A percentile compares a stretch with the other conserved stretches of the same genome.
Conservation (phyloP, 495 filamentous ascomycete species). For the Mycothermus thermophilus region DNA sequence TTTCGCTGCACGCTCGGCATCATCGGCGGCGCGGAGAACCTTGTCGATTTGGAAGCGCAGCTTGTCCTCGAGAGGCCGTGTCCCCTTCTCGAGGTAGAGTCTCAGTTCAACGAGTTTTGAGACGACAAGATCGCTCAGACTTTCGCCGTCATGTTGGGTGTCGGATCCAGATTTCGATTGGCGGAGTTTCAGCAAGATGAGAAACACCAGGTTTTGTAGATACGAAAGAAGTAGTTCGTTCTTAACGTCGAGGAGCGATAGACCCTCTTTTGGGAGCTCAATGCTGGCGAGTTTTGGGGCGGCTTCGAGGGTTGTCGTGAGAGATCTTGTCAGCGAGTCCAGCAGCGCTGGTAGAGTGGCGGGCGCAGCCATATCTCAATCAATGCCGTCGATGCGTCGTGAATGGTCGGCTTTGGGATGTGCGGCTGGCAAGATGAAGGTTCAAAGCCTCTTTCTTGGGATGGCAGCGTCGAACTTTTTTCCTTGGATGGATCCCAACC, state of each 20-base stretch:
- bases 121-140: constrained; percentile 42
- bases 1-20: constrained; percentile 38
- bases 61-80: constrained; percentile 73
- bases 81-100: constrained; percentile 80
- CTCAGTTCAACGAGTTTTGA: constrained; percentile 75
- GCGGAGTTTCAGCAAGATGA: constrained; percentile 71
- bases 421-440: too few relatives aligned
- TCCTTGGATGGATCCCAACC: not conserved
- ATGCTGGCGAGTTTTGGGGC: constrained; percentile 44
- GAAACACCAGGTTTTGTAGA: constrained; percentile 82
- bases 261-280: constrained; percentile 61
- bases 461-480: not conserved
- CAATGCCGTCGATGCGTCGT: not conserved
- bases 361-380: constrained; percentile 41
- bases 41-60: constrained; percentile 83
- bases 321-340: constrained; percentile 47
- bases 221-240: constrained; percentile 93
- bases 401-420: not conserved
- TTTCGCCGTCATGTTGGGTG: constrained; percentile 19
- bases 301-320: constrained; percentile 45
- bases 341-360: constrained; percentile 44
- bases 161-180: constrained; percentile 31
- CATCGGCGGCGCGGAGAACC: constrained; percentile 73
- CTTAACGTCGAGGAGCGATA: constrained; percentile 88
- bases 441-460: not conserved